These are phyloP conservation scores for Rhodotorula taiwanensis DNA, from an alignment of 768 basidiomycete species.

Conservation along the genomic window DNA sequence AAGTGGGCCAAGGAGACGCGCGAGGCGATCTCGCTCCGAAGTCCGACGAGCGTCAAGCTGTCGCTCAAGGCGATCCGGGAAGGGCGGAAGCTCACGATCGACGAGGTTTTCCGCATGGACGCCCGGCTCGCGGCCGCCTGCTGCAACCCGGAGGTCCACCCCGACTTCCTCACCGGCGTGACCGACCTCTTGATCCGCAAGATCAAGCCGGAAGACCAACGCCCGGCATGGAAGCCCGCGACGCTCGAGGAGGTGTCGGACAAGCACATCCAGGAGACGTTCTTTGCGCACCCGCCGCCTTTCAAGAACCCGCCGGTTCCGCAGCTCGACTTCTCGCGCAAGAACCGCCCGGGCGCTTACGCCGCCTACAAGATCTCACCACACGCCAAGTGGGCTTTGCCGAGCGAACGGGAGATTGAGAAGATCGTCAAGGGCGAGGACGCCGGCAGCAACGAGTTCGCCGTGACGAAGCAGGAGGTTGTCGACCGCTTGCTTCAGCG, in stretches of 20 bases:
- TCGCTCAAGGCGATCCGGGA: conserved; percentile 69
- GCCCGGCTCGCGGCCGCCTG: conserved; percentile 80
- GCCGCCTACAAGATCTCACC: conserved; percentile 38
- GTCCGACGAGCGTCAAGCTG: conserved; percentile 88
- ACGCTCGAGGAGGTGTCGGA: conserved; percentile 56
- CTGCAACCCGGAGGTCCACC: conserved; percentile 61
- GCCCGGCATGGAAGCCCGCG: conserved; percentile 67
- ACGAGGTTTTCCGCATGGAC: conserved; percentile 72
- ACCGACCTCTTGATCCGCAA: conserved; percentile 56
- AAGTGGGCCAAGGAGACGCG: conserved; percentile 71
- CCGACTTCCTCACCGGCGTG: conserved; percentile 79
- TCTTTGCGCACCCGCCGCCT: conserved; percentile 51
- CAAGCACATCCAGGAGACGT: conserved; percentile 55
- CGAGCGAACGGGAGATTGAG: conserved; percentile 68
- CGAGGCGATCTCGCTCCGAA: conserved; percentile 58
- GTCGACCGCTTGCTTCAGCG: conserved; percentile 53
- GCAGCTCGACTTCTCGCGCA: conserved; percentile 22
- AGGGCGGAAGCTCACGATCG: conserved; percentile 60
- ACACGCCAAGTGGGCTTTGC: conserved; percentile 56
- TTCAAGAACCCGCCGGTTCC: conserved; percentile 31
- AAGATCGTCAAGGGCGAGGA: conserved; percentile 61
- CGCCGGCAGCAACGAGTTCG: conserved; percentile 57
- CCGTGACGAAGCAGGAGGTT: conserved; percentile 60
- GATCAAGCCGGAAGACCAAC: conserved; percentile 44
- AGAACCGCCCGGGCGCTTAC: conserved; percentile 39